Base-by-base conservation (phyloP, 1,139 yeast species). In the Blastobotrys niveus region DNA sequence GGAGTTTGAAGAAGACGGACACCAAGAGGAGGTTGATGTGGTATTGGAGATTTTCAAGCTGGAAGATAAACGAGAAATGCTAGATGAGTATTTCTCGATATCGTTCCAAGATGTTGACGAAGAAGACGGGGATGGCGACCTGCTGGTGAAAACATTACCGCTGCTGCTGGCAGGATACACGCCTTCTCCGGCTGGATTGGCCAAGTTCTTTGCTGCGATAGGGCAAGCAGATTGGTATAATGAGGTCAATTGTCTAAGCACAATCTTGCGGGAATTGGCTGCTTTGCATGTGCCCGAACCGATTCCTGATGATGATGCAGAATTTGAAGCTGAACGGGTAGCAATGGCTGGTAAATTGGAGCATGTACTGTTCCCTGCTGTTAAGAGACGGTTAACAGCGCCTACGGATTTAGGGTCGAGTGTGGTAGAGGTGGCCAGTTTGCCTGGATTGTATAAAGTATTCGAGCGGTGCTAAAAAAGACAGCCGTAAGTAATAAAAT, bases 391-490 rank as follows among this genome's bases (percentile, higher is more conserved):
- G 38, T 75, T 88, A 29, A 60, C 87, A 17, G 95, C 93, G 0
- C 77, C 95, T 0, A 67, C 67, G 18, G 59, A 58, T 4, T 56
- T 88, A 26, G 53, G 64, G 2, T 60, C 70, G 18, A 81, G 78
- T 48, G 77, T 88, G 5, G 74, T 85, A 2, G 95, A 91, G 61
- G 78, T 93, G 34, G 97, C 98, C 0, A 89, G 83, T 59, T 67
- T 93, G 34, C 97, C 97, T 0, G 95, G 95, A 0, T 66, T 93
- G 45, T 93, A 93, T 64, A 77, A 73, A 56, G 95, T 93, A 4
- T 91, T 91, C 68, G 99, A 91, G 65, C 72, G 98, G 58, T 91
- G 98, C 60, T 88, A 52, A 59, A n/a, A n/a, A n/a, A n/a, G n/a
- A n/a, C n/a, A n/a, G n/a, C n/a, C n/a, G n/a, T n/a, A n/a, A n/a